Base-by-base conservation (phyloP, 2,329 filamentous ascomycete genomes). In the Magnaporthiopsis poae region DNA sequence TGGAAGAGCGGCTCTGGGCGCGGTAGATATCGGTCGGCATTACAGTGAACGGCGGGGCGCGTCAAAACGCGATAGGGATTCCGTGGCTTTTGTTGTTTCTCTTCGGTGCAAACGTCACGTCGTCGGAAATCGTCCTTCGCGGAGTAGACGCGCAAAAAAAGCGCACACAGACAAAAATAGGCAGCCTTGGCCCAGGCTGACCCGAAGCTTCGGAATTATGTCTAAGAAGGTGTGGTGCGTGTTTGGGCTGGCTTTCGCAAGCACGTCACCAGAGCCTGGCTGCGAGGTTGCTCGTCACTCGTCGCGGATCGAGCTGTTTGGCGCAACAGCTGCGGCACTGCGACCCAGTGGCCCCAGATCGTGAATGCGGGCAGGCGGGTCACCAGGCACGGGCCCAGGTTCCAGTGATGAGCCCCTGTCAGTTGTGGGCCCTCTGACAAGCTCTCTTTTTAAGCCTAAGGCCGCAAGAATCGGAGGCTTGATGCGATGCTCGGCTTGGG, bases 301-400 rank as follows among this genome's bases (percentile, higher is more conserved):
- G 46, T 56, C 46, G 46, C 46, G 46, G 46, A 56, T 25, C 46
- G 9, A 11, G 46, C 46, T 56, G 46, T 56, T 56, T 25, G 46
- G 46, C 46, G 46, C 46, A 21, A 56, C 46, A 56, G 46, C 46
- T n/a, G 46, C 21, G 46, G 46, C 46, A 11, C 46, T 21, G 46
- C 35, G 62, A 52, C 25, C 35, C 33, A 39, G 29, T 13, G 25
- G 33, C 31, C 31, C 25, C 8, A 36, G 62, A 63, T 63, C 31
- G 18, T 36, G 46, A 25, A 63, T 63, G 62, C 62, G 62, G 62
- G 62, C 62, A 52, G 62, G 62, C 46, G 62, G 62, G 35, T 52
- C 62, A 11, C 33, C 25, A 33, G 33, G 61, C 33, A 62, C 33
- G 33, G 46, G 2, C 62, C 35, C n/a, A n/a, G 35, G 9, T 25